phyloP scores from a whole-genome alignment of 2,329 filamentous ascomycete species.

The Ophiocordyceps camponoti-saundersi region DNA sequence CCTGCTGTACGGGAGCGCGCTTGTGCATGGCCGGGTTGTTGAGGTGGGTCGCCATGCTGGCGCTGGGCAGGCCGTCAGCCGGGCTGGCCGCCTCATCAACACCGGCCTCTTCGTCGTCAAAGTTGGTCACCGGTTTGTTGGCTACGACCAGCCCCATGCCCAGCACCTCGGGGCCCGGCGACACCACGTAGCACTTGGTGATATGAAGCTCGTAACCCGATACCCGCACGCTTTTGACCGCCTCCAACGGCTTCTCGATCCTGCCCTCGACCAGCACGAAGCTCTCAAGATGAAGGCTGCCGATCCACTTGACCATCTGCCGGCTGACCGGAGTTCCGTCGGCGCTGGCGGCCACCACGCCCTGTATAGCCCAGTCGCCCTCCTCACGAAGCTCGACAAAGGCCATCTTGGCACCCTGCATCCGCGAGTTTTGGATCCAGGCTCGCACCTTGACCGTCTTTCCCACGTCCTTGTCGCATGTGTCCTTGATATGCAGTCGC shows the following conservation, averaged over 20 bases:
- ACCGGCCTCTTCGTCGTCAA: conserved; percentile 36
- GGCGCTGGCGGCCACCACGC: conserved; percentile 50
- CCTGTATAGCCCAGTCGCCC: conserved; percentile 63
- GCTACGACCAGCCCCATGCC: conserved; percentile 40
- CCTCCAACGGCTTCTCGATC: conserved; percentile 68
- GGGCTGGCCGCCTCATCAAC: conserved; percentile 26
- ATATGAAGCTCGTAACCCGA: conserved; percentile 75
- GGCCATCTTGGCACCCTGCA: conserved; percentile 80
- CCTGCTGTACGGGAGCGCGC: conserved; percentile 77
- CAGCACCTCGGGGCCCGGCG: conserved; percentile 39
- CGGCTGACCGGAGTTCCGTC: conserved; percentile 53
- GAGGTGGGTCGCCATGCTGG: conserved; percentile 68
- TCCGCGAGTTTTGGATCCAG: conserved; percentile 73
- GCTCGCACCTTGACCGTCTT: conserved; percentile 61
- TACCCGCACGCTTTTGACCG: conserved; percentile 75
- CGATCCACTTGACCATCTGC: conserved; percentile 91
- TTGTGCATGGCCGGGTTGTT: conserved; percentile 91
- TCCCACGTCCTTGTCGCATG: conserved; percentile 49
- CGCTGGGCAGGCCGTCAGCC: conserved; percentile 41
- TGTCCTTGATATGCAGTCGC: conserved; percentile 40
- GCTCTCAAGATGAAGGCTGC: conserved; percentile 58
- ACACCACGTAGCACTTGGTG: conserved; percentile 65
- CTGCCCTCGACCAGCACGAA: conserved; percentile 67
- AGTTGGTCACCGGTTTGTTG: conserved; percentile 37
- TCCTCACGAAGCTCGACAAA: conserved; percentile 76